Conservation (phyloP, 192 early-diverging fungal species). For the Umbelopsis vinacea region DNA sequence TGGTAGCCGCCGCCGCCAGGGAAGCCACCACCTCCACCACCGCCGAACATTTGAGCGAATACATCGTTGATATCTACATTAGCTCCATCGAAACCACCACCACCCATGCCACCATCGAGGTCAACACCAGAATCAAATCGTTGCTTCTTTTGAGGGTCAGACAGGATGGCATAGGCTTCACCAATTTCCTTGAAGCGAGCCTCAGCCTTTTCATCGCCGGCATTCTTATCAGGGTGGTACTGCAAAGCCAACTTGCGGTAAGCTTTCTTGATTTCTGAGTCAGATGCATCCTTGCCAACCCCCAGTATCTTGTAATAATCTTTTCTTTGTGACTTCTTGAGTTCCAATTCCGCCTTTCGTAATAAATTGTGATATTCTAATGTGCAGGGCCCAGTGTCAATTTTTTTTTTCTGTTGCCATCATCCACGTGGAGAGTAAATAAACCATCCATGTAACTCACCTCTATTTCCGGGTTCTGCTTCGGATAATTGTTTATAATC, state of each 20-base stretch:
- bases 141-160: conserved; percentile 80
- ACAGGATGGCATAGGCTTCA: conserved; percentile 80
- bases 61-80: conserved; percentile 66
- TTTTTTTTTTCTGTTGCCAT: not conserved
- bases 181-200: conserved; percentile 83
- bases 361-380: conserved; percentile 45
- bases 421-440: not conserved
- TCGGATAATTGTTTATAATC: conserved; percentile 70
- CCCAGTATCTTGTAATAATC: conserved; percentile 97
- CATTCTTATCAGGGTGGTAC: conserved; percentile 93
- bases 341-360: conserved; percentile 64
- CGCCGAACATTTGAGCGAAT: conserved; percentile 57
- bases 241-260: conserved; percentile 83
- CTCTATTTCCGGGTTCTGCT: conserved; percentile 65
- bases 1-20: conserved; percentile 19
- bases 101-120: conserved; percentile 64
- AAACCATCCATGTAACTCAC: conserved; percentile 34
- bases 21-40: conserved; percentile 37
- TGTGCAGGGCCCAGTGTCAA: not conserved
- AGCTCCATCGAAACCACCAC: conserved; percentile 44
- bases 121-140: conserved; percentile 82
- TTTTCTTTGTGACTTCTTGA: conserved; percentile 82
- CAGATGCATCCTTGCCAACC: conserved; percentile 70
- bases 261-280: conserved; percentile 83
- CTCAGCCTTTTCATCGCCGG: conserved; percentile 68